Percentiles rank a stretch among this genome's conserved stretches.
Conservation (phyloP, 2,329 filamentous ascomycete species). For the Curvularia lunata region DNA sequence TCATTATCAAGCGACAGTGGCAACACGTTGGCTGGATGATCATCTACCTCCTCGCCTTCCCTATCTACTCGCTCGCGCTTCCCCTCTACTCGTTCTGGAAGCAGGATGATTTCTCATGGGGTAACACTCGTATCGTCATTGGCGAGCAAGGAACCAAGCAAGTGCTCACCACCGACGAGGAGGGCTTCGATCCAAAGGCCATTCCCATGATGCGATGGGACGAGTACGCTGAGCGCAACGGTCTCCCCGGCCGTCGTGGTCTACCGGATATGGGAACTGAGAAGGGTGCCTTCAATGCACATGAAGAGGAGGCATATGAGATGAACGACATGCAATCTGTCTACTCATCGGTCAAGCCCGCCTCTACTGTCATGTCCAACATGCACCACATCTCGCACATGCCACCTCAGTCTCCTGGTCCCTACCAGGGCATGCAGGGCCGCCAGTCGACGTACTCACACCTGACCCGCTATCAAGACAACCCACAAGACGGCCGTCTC, state of each 20-base stretch:
- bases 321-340: constrained; percentile 98
- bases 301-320: constrained; percentile 81
- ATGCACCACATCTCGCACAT: constrained; percentile 77
- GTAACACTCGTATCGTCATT: constrained; percentile 96
- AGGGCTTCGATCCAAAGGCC: constrained; percentile 86
- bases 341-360: constrained; percentile 88
- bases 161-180: constrained; percentile 80
- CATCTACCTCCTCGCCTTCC: constrained; percentile 95
- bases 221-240: constrained; percentile 87
- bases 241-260: constrained; percentile 88
- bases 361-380: constrained; percentile 84
- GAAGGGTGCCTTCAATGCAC: constrained; percentile 66
- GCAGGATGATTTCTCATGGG: constrained; percentile 98
- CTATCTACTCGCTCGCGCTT: constrained; percentile 88
- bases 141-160: constrained; percentile 92
- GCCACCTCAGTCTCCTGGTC: constrained; percentile 77
- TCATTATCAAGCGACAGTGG: constrained; percentile 97
- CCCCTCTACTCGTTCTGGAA: constrained; percentile 99
- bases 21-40: constrained; percentile 99
- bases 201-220: constrained; percentile 97
- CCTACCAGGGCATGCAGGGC: constrained; percentile 68
- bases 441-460: constrained; percentile 76
- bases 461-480: constrained; percentile 67
- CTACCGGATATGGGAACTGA: constrained; percentile 59
- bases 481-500: constrained; percentile 62